These are phyloP conservation scores for Pestalotiopsis sp. DNA, from an alignment of 2,329 filamentous ascomycete genomes.

Conservation along the genomic window DNA sequence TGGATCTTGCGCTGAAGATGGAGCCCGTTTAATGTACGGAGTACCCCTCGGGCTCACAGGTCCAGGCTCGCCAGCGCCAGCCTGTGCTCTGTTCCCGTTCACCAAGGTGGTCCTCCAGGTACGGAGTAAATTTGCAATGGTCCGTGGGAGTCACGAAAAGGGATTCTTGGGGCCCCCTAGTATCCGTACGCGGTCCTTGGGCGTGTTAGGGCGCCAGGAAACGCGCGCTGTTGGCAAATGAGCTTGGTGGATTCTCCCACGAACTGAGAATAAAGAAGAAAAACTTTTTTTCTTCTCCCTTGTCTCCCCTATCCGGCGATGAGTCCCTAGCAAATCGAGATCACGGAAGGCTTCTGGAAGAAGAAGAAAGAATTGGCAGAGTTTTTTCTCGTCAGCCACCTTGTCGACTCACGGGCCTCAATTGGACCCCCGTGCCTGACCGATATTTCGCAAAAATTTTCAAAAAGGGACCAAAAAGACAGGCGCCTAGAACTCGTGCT, in stretches of 20 bases:
- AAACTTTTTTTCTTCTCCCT: background rate
- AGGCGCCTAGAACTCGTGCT: background rate
- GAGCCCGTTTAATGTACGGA: background rate
- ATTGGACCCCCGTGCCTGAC: slow-evolving; percentile 5
- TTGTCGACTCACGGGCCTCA: background rate
- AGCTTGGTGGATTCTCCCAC: background rate
- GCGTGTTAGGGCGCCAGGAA: background rate
- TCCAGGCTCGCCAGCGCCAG: background rate
- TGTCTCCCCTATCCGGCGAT: background rate
- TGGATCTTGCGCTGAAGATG: background rate
- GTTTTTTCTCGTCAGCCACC: background rate
- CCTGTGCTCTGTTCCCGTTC: background rate
- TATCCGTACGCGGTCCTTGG: background rate
- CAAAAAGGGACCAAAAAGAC: background rate
- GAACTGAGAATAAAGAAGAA: background rate
- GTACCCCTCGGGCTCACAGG: background rate
- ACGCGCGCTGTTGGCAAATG: background rate
- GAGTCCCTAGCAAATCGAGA: background rate
- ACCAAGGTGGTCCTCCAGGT: slow-evolving; percentile 11
- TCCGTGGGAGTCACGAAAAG: background rate
- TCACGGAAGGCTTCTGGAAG: background rate
- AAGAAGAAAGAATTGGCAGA: background rate
- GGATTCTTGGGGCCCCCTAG: background rate
- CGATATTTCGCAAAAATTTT: slow-evolving; percentile 4
- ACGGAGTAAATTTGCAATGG: background rate